phyloP scores from a whole-genome alignment of 2,329 filamentous ascomycete species.

The Gliomastix tumulicola region DNA sequence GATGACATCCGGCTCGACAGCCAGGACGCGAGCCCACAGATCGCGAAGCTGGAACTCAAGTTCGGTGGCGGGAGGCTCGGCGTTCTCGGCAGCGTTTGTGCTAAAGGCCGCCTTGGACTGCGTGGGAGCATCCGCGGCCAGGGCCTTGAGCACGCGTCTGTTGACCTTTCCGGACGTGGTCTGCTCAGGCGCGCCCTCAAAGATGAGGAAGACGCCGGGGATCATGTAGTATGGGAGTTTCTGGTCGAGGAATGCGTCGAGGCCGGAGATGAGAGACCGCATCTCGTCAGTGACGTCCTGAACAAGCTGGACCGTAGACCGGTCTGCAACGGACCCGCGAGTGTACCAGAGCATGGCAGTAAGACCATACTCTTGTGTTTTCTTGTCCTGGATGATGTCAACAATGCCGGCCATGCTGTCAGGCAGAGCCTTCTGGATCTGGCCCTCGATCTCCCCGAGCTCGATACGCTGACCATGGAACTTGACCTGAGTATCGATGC shows the following conservation, averaged over 20 bases:
- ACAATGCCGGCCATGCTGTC: not conserved
- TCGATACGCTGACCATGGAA: constrained; percentile 75
- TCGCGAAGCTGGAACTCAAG: constrained; percentile 23
- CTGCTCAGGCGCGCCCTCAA: constrained; percentile 15
- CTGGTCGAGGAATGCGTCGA: not conserved
- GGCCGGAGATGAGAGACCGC: not conserved
- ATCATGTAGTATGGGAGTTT: constrained; percentile 19
- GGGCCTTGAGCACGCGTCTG: constrained; percentile 14
- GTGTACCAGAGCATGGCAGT: not conserved
- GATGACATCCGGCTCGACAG: constrained; percentile 15
- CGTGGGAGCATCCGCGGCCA: too few species aligned
- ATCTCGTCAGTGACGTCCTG: not conserved
- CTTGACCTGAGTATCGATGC: constrained; percentile 75
- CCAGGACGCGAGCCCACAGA: constrained; percentile 23
- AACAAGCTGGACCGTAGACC: not conserved
- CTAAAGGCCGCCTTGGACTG: too few species aligned
- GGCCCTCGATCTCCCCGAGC: constrained; percentile 61
- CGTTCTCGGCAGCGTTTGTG: not conserved
- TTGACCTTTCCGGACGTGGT: constrained; percentile 19
- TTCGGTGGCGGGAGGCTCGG: constrained; percentile 17
- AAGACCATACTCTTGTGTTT: not conserved
- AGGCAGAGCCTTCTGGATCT: constrained; percentile 1
- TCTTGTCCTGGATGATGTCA: constrained; percentile 1
- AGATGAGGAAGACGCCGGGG: constrained; percentile 18
- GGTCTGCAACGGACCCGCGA: not conserved